phyloP scores from a whole-genome alignment of 371 early-diverging fungal genomes.

The Lichtheimia ornata region DNA sequence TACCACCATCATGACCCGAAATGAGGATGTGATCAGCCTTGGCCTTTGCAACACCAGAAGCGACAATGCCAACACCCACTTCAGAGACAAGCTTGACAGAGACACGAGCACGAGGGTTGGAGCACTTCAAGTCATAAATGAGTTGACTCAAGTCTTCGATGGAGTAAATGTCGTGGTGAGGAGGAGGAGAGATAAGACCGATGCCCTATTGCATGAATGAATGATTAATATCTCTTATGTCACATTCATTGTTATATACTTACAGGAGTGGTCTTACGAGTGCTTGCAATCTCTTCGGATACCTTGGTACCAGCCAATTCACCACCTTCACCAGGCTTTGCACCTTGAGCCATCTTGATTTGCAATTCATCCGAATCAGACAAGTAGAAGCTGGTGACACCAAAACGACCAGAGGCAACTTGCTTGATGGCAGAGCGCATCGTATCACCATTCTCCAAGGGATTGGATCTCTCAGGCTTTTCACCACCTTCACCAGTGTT shows the following conservation, averaged over 20 bases:
- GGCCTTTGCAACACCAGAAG: conserved; percentile 96
- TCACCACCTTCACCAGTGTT: conserved; percentile 99
- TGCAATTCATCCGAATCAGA: conserved; percentile 94
- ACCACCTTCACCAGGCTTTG: conserved; percentile 97
- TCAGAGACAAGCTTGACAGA: conserved; percentile 97
- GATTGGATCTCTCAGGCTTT: conserved; percentile 80
- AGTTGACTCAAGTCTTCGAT: conserved; percentile 97
- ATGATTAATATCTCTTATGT: not conserved
- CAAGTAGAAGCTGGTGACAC: conserved; percentile 93
- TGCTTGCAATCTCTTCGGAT: conserved; percentile 85
- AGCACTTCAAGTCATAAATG: conserved; percentile 94
- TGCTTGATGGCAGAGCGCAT: conserved; percentile 96
- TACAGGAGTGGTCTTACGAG: conserved; percentile 89
- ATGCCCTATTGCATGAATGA: conserved; percentile 60
- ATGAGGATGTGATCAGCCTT: conserved; percentile 96
- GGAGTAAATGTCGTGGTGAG: conserved; percentile 98
- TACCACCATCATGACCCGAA: conserved; percentile 97
- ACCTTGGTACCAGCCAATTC: conserved; percentile 84
- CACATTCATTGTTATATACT: not conserved
- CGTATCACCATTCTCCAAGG: conserved; percentile 70
- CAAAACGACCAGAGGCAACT: conserved; percentile 96
- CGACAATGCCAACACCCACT: conserved; percentile 96
- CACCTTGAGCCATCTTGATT: conserved; percentile 99
- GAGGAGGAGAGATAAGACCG: conserved; percentile 94
- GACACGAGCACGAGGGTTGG: conserved; percentile 88